These are phyloP conservation scores for Yamagishiella unicocca DNA, from an alignment of 139 green algal genomes.

Conservation along the genomic window DNA sequence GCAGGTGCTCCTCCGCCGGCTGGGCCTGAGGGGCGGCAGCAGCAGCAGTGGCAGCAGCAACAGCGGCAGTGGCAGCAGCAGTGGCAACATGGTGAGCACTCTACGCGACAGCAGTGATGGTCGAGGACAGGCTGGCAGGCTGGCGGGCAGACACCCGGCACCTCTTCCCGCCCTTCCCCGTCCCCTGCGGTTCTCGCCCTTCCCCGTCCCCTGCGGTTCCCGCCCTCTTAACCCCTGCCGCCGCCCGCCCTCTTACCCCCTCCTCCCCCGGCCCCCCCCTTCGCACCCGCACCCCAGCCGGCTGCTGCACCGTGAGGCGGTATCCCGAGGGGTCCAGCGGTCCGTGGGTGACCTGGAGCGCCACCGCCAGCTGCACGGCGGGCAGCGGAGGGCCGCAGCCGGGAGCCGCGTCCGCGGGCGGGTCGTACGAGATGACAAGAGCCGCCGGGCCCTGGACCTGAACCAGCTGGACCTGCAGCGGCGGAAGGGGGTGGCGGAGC, in stretches of 20 bases:
- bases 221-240: too few relatives aligned
- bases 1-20: background rate
- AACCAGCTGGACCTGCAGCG: background rate
- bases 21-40: background rate
- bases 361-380: background rate
- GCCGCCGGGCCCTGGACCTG: background rate
- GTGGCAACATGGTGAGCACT: too few relatives aligned
- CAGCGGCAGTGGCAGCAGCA: too few relatives aligned
- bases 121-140: too few relatives aligned
- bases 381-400: background rate
- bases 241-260: too few relatives aligned
- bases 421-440: background rate
- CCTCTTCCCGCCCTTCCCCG: too few relatives aligned
- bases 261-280: background rate
- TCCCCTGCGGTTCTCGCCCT: too few relatives aligned
- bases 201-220: too few relatives aligned
- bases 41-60: too few relatives aligned
- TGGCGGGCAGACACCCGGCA: too few relatives aligned
- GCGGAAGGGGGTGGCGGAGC: background rate
- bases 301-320: background rate
- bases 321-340: slow-evolving; percentile 1
- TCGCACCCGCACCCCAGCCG: background rate
- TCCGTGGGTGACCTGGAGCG: background rate
- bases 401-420: background rate
- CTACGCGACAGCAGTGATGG: too few relatives aligned